phyloP scores from a whole-genome alignment of 2,329 filamentous ascomycete species.

The Furcasterigmium sp. region DNA sequence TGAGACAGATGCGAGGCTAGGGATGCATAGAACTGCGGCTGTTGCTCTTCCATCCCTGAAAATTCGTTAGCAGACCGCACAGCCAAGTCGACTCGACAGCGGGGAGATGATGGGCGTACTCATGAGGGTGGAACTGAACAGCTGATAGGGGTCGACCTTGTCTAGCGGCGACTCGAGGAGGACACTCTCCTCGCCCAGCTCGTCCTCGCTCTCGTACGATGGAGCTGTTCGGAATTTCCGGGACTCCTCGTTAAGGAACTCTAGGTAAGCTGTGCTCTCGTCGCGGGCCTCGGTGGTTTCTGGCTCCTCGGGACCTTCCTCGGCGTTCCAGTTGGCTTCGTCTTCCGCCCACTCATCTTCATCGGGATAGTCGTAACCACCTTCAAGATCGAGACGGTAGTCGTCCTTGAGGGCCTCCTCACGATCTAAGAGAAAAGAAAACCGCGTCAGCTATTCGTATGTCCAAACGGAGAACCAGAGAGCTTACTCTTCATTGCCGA shows the following conservation, averaged over 20 bases:
- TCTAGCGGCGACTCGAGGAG: conserved; percentile 91
- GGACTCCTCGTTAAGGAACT: conserved; percentile 92
- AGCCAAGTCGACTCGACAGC: no score
- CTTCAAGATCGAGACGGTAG: conserved; percentile 59
- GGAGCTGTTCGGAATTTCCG: conserved; percentile 73
- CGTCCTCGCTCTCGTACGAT: conserved; percentile 68
- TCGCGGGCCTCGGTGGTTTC: conserved; percentile 67
- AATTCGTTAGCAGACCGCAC: conserved; percentile 15
- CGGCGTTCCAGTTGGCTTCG: conserved; percentile 73
- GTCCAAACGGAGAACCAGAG: conserved; percentile 19
- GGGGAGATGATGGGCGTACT: conserved; percentile 52
- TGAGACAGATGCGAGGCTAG: conserved; percentile 73
- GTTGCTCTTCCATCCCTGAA: conserved; percentile 79
- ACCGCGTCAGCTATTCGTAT: background rate
- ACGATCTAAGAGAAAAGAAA: conserved; percentile 57
- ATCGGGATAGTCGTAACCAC: conserved; percentile 56
- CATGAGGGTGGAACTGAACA: conserved; percentile 78
- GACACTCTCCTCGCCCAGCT: conserved; percentile 87
- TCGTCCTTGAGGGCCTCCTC: conserved; percentile 91
- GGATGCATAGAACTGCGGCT: conserved; percentile 80
- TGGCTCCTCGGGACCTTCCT: conserved; percentile 61
- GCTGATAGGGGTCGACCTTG: conserved; percentile 87
- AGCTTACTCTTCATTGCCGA: conserved; percentile 74
- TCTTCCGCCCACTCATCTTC: conserved; percentile 83
- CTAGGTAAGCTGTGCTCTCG: conserved; percentile 89